Base-by-base conservation (phyloP, 805 yeast genomes). In the Zygotorulaspora sp. region DNA sequence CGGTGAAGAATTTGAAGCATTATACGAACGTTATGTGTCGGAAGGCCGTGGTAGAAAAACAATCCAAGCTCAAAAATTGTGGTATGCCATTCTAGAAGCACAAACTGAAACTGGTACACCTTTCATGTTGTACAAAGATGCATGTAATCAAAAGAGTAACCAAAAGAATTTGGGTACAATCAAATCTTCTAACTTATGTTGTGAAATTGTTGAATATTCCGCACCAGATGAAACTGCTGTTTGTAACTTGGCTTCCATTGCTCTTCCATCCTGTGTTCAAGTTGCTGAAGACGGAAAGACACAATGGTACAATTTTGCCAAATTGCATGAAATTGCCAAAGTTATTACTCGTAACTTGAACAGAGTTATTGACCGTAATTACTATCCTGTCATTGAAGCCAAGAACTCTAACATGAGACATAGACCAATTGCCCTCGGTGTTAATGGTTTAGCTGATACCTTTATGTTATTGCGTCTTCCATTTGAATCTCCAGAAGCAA, bases 51-150 rank as follows among this genome's bases (percentile, higher is more conserved):
- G 80, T 39, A 69, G 72, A 43, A 71, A 69, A 48, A 76, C 78
- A 14, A 70, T 88, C 41, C 79, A 77, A 52, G 97, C 98, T 17
- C 95, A 88, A 62, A 84, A 83, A 61, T 70, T 90, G 32, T 90
- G 97, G 97, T 74, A 78, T 47, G 80, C 89, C 30, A 88, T 90
- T 38, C 63, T 90, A 38, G 92, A 86, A 58, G 79, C 96, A 22
- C 98, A 90, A 67, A 84, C 92, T 25, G 97, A 90, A 66, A 89
- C 97, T 3, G 97, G 98, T 36, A 85, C 84, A 51, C 98, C 98
- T 17, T 90, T 85, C 69, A 80, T 90, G 81, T 71, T 90, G 11
- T 90, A 85, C 71, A 90, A 90, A 60, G 98, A 90, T 67, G 75
- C 95, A 7, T 84, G 96, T 66, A 90, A 90, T 65, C 50, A 61